Evolutionary conservation across 148 eudicot species (phyloP).

Genomic region (Vaccinium myrtillus): DNA sequence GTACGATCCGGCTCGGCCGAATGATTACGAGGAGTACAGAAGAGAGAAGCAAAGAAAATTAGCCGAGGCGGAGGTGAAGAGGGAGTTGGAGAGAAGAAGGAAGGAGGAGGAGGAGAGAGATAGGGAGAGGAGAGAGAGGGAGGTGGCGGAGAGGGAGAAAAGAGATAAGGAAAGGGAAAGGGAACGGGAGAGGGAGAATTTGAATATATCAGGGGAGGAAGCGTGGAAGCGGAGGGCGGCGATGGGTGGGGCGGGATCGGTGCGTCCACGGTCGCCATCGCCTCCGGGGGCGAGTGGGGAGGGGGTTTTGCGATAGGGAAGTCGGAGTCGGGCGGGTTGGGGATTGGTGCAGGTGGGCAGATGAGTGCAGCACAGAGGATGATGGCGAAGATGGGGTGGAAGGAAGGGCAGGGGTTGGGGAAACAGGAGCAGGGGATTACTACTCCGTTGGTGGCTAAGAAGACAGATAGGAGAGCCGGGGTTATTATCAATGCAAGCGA

Average conservation of each 20-base stretch:
- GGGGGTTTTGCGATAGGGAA: slow-evolving; percentile 76
- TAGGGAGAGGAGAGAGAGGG: slow-evolving; percentile 28
- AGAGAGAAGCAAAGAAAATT: slow-evolving; percentile 61
- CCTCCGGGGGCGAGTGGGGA: slow-evolving; percentile 36
- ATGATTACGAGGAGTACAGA: slow-evolving; percentile 83
- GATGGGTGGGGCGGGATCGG: slow-evolving; percentile 37
- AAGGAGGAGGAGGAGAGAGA: slow-evolving; percentile 42
- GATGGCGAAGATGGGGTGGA: slow-evolving; percentile 99
- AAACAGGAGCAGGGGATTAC: slow-evolving; percentile 96
- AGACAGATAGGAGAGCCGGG: slow-evolving; percentile 88
- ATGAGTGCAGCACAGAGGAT: slow-evolving; percentile 97
- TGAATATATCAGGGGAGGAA: slow-evolving; percentile 79
- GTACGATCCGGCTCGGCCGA: slow-evolving; percentile 83
- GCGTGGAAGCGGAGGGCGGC: slow-evolving; percentile 84
- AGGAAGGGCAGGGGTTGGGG: slow-evolving; percentile 89
- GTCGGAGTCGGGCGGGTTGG: slow-evolving; percentile 83
- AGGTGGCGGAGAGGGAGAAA: slow-evolving; percentile 36
- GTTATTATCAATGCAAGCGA: slow-evolving; percentile 88
- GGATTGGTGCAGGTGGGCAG: slow-evolving; percentile 90
- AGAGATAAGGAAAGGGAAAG: slow-evolving; percentile 20
- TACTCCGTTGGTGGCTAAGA: slow-evolving; percentile 83
- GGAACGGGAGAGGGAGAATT: slow-evolving; percentile 25
- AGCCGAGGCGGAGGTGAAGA: slow-evolving; percentile 53
- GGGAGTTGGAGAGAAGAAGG: slow-evolving; percentile 34
- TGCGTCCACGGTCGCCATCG: slow-evolving; percentile 40